These are phyloP conservation scores for Backusella tuberculispora DNA, from an alignment of 192 early-diverging fungal species.

Conservation along the genomic window DNA sequence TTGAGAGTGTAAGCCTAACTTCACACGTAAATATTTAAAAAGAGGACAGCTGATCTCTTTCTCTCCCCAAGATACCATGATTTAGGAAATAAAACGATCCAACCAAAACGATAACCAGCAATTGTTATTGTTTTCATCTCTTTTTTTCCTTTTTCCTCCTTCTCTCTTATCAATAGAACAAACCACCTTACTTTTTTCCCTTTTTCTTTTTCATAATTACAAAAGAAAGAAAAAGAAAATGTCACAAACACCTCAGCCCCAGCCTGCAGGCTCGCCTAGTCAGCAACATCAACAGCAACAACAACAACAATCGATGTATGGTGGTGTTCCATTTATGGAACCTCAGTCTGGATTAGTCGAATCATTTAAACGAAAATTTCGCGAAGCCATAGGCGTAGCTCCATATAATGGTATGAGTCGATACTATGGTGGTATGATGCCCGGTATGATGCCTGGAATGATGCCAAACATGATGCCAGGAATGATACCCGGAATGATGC, in stretches of 20 bases:
- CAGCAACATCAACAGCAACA: not conserved
- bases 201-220: no score
- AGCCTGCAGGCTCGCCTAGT: not conserved
- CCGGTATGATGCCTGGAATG: not conserved
- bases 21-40: not conserved
- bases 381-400: not conserved
- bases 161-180: no score
- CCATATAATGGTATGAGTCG: not conserved
- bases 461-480: not conserved
- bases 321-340: not conserved
- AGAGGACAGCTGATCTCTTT: not conserved
- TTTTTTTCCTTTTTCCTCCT: not conserved
- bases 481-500: not conserved
- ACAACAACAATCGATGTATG: not conserved
- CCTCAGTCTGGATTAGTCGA: conserved; percentile 5
- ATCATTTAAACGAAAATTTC: not conserved
- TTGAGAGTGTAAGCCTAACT: not conserved
- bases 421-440: not conserved
- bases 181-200: not conserved
- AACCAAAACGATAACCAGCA: not conserved
- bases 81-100: not conserved
- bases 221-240: not conserved
- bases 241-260: conserved; percentile 18
- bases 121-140: conserved; percentile 12
- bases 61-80: not conserved